Evolutionary conservation across 495 filamentous ascomycete genomes (phyloP).

Genomic region (Daldinia concentrica): DNA sequence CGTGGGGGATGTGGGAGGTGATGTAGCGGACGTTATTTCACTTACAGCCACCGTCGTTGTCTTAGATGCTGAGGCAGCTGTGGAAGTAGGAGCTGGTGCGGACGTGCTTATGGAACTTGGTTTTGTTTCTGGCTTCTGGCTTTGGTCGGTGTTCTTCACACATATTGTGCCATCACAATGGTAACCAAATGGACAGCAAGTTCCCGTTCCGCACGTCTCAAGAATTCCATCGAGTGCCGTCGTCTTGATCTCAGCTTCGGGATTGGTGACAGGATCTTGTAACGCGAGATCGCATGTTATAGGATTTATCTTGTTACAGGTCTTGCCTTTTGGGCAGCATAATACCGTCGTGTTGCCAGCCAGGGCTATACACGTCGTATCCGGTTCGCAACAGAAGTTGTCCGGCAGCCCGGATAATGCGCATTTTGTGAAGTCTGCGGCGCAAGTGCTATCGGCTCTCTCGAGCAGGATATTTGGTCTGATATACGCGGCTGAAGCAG

Average conservation of each 20-base stretch:
- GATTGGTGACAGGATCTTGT: conserved; percentile 70
- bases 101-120: conserved; percentile 47
- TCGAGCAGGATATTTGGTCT: conserved; percentile 45
- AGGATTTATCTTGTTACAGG: conserved; percentile 72
- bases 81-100: conserved; percentile 26
- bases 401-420: conserved; percentile 64
- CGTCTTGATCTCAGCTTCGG: conserved; percentile 74
- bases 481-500: conserved; percentile 44
- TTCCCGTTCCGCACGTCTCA: conserved; percentile 61
- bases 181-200: conserved; percentile 79
- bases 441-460: conserved; percentile 47
- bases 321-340: conserved; percentile 74
- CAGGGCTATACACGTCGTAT: conserved; percentile 69
- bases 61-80: neutral
- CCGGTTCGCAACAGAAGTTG: conserved; percentile 78
- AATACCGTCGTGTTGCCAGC: conserved; percentile 74
- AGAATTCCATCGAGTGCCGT: conserved; percentile 66
- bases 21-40: conserved; percentile 11
- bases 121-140: conserved; percentile 47
- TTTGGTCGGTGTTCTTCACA: conserved; percentile 52
- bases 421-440: conserved; percentile 57
- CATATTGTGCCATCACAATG: conserved; percentile 65
- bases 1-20: conserved; percentile 3
- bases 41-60: conserved; percentile 30
- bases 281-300: conserved; percentile 74